Evolutionary conservation across 106 monocot genomes (phyloP).

Genomic region (Gastrodia elata): DNA sequence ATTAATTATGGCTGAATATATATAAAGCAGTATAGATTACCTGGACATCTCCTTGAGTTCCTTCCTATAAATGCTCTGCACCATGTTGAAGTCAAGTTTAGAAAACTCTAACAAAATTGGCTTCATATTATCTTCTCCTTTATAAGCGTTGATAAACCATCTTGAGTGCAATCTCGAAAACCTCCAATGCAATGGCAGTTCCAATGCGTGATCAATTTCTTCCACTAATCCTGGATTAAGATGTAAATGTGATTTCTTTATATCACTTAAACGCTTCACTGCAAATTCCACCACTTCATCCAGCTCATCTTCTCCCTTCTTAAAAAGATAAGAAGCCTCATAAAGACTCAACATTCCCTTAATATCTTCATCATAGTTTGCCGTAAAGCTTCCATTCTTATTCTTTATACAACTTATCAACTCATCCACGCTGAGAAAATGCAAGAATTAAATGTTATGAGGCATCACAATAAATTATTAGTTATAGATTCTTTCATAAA

Average conservation of each 20-base stretch:
- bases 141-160: background rate
- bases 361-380: background rate
- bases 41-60: background rate
- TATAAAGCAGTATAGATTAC: background rate
- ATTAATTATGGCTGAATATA: background rate
- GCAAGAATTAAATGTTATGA: too few relatives aligned
- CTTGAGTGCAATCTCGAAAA: background rate
- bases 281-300: background rate
- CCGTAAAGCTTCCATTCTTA: too few relatives aligned
- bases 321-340: conserved; percentile 1
- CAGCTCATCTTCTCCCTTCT: background rate
- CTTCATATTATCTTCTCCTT: background rate
- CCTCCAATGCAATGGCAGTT: too few relatives aligned
- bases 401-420: too few relatives aligned
- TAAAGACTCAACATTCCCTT: background rate
- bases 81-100: background rate
- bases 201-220: too few relatives aligned
- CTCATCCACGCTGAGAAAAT: too few relatives aligned
- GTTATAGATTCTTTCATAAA: too few relatives aligned
- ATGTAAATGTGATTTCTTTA: background rate
- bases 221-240: too few relatives aligned
- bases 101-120: background rate
- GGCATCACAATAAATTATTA: too few relatives aligned
- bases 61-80: background rate
- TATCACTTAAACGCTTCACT: background rate